These are phyloP conservation scores for Pilaira anomala DNA, from an alignment of 192 early-diverging fungal species.

Conservation along the genomic window DNA sequence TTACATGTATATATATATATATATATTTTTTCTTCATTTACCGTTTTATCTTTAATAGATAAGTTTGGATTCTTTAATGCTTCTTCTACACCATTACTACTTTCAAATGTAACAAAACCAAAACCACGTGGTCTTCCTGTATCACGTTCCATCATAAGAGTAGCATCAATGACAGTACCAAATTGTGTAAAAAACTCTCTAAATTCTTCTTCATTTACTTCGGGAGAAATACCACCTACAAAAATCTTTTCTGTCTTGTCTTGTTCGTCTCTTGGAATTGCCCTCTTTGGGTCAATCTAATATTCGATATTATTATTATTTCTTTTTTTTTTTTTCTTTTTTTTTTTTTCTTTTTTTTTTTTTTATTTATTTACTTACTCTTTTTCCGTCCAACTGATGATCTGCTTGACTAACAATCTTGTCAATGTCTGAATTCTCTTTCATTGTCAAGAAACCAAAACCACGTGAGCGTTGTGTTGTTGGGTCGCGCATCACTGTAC, in stretches of 20 bases:
- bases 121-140: constrained; percentile 90
- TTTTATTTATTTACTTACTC: constrained; percentile 46
- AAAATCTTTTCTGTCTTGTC: constrained; percentile 88
- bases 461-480: constrained; percentile 66
- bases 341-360: not conserved
- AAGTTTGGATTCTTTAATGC: constrained; percentile 70
- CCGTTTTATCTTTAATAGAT: constrained; percentile 66
- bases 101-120: constrained; percentile 92
- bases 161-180: constrained; percentile 80
- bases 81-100: constrained; percentile 69
- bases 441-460: constrained; percentile 78
- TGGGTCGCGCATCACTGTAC: constrained; percentile 74
- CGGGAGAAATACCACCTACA: constrained; percentile 84
- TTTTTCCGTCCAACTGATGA: constrained; percentile 77
- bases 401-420: constrained; percentile 56
- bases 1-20: not conserved
- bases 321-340: too few relatives aligned
- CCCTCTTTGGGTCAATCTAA: constrained; percentile 74
- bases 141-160: constrained; percentile 80
- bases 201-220: constrained; percentile 85
- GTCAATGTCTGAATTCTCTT: constrained; percentile 57
- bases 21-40: constrained; percentile 27
- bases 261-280: constrained; percentile 68
- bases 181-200: constrained; percentile 82
- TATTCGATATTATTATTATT: too few relatives aligned